Evolutionary conservation across 148 eudicot genomes (phyloP).

Genomic region (Hydrangea macrophylla): DNA sequence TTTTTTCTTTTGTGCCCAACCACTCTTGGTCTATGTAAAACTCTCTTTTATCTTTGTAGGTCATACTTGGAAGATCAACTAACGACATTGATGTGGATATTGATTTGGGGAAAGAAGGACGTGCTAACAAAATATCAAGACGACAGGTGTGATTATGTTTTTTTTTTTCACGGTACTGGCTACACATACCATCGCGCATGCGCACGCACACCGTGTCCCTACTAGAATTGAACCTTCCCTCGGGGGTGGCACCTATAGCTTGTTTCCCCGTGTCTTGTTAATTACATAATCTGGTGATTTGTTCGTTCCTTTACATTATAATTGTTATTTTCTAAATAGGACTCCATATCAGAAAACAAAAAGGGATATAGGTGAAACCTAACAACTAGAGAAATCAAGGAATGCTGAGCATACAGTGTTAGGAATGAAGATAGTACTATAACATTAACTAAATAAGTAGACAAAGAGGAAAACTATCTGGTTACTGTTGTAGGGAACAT

Average conservation of each 20-base stretch:
- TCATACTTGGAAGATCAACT: constrained; percentile 84
- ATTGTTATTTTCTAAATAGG: neutral
- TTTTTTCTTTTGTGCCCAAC: constrained; percentile 1
- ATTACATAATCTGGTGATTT: neutral
- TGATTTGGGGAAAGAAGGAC: constrained; percentile 79
- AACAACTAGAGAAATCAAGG: neutral
- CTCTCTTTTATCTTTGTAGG: constrained; percentile 39
- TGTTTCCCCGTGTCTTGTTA: too few relatives aligned
- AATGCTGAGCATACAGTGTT: neutral
- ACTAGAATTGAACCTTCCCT: too few relatives aligned
- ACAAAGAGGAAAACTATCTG: too few relatives aligned
- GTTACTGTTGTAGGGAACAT: too few relatives aligned
- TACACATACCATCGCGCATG: too few relatives aligned
- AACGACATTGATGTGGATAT: constrained; percentile 67
- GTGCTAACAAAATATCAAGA: constrained; percentile 81
- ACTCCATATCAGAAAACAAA: neutral
- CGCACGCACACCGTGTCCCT: too few relatives aligned
- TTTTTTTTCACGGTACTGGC: too few relatives aligned
- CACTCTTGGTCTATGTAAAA: constrained; percentile 3
- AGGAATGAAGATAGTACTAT: neutral
- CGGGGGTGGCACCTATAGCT: too few relatives aligned
- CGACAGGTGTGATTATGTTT: constrained; percentile 68
- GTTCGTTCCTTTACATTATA: neutral
- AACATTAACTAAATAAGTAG: too few relatives aligned
- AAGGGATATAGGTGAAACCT: neutral